Percentiles rank a stretch among this genome's conserved stretches.
phyloP scores from a whole-genome alignment of 768 basidiomycete genomes.

The Leccinellum albellum region DNA sequence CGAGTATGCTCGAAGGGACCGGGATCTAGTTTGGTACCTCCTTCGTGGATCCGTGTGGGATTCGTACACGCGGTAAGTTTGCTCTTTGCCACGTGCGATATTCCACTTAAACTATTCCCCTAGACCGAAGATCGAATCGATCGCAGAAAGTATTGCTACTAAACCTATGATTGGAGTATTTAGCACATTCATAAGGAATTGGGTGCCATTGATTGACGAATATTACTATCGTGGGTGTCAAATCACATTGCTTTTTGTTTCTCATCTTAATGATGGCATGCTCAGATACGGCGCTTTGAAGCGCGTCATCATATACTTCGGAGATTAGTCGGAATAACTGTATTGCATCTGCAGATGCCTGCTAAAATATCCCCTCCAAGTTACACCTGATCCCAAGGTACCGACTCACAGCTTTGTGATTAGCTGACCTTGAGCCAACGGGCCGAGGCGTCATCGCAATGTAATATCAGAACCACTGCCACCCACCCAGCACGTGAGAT shows the following conservation, averaged over 20 bases:
- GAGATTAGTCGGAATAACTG: background rate
- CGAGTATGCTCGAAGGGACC: constrained; percentile 81
- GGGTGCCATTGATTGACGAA: constrained; percentile 86
- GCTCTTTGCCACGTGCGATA: background rate
- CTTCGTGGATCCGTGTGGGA: constrained; percentile 85
- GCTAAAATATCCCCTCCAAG: background rate
- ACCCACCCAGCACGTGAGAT: background rate
- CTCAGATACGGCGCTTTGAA: constrained; percentile 45
- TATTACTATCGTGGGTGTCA: constrained; percentile 82
- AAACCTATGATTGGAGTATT: constrained; percentile 67
- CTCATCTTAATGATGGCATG: constrained; percentile 3
- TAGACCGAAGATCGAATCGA: constrained; percentile 71
- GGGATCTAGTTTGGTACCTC: constrained; percentile 80
- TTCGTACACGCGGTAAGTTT: constrained; percentile 61
- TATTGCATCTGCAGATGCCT: background rate
- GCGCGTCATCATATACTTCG: background rate
- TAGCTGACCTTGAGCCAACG: background rate
- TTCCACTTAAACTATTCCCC: background rate
- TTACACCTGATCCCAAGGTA: background rate
- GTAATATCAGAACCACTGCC: background rate
- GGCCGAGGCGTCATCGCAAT: background rate
- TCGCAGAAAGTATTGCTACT: constrained; percentile 52
- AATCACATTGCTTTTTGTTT: background rate
- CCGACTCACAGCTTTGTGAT: background rate
- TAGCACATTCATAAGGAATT: constrained; percentile 70